Conservation (phyloP, 257 asterid species). For the Fraxinus excelsior region DNA sequence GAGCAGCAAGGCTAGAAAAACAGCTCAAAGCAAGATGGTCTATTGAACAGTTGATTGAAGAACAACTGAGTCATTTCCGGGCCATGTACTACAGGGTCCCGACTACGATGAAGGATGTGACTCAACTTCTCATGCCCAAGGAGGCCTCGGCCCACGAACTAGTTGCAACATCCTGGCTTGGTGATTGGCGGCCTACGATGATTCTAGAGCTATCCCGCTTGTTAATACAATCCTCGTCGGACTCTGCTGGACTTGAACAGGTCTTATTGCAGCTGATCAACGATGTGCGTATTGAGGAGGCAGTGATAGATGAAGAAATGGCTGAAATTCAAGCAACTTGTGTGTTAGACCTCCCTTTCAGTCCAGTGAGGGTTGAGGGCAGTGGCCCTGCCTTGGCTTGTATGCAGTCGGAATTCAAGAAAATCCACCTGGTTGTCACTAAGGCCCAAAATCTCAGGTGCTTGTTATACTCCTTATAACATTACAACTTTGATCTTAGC, state of each 20-base stretch:
- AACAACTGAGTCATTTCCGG: conserved; percentile 51
- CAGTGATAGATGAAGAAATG: conserved; percentile 87
- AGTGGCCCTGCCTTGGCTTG: conserved; percentile 32
- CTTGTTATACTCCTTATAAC: background rate
- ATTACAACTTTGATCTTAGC: background rate
- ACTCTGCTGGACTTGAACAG: conserved; percentile 45
- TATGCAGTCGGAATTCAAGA: conserved; percentile 58
- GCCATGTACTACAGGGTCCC: conserved; percentile 59
- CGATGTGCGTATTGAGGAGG: conserved; percentile 78
- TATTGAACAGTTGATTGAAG: conserved; percentile 62
- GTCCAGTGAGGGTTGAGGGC: conserved; percentile 29
- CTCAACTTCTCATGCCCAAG: conserved; percentile 65
- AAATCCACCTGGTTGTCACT: conserved; percentile 59
- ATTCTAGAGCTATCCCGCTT: conserved; percentile 60
- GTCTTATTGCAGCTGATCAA: conserved; percentile 57
- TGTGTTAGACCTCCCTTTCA: conserved; percentile 69
- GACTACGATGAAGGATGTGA: conserved; percentile 50
- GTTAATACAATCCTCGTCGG: conserved; percentile 40
- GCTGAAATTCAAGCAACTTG: conserved; percentile 80
- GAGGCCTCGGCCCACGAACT: conserved; percentile 63
- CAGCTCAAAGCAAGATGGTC: conserved; percentile 73
- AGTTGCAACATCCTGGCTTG: conserved; percentile 74
- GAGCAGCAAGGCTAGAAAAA: conserved; percentile 68
- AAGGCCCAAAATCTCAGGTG: conserved; percentile 87
- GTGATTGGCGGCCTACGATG: conserved; percentile 94